Evolutionary conservation across 352 stramenopile genomes (phyloP).

Genomic region (Globisporangium okanoganense): DNA sequence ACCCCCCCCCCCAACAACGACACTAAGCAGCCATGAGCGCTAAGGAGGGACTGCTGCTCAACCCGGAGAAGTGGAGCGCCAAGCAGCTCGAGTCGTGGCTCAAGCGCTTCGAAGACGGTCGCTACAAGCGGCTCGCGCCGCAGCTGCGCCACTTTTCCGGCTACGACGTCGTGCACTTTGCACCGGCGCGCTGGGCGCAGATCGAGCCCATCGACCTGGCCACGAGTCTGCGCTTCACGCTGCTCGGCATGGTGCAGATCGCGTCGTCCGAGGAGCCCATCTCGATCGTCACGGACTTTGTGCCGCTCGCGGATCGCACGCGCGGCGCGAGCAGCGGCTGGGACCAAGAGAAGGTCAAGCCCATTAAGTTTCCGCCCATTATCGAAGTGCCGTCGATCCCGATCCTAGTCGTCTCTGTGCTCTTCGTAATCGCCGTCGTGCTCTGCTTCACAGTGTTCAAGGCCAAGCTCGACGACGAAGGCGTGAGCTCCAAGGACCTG

Average conservation of each 20-base stretch:
- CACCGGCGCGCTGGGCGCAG: constrained; percentile 46
- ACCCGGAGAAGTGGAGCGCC: constrained; percentile 76
- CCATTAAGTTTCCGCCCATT: constrained; percentile 81
- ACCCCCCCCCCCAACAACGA: too few relatives aligned
- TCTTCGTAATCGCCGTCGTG: constrained; percentile 51
- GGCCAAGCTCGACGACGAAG: constrained; percentile 39
- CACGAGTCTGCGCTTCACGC: constrained; percentile 78
- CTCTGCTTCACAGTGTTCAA: constrained; percentile 80
- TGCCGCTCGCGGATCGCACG: constrained; percentile 32
- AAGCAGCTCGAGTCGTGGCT: constrained; percentile 81
- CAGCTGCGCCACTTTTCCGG: constrained; percentile 61
- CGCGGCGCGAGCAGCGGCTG: constrained; percentile 14
- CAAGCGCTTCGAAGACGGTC: constrained; percentile 64
- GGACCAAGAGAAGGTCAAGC: constrained; percentile 24
- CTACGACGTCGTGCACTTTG: constrained; percentile 67
- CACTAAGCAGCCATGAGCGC: constrained; percentile 82
- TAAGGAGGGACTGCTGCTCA: constrained; percentile 80
- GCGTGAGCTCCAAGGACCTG: constrained; percentile 58
- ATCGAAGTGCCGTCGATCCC: constrained; percentile 69
- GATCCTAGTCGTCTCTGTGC: constrained; percentile 35
- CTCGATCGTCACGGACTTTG: constrained; percentile 79
- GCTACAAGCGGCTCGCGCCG: constrained; percentile 49
- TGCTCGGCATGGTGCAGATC: constrained; percentile 85
- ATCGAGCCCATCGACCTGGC: constrained; percentile 61
- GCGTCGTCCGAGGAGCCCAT: constrained; percentile 52